Conservation (phyloP, 2,329 filamentous ascomycete genomes). For the Sclerotinia minor region DNA sequence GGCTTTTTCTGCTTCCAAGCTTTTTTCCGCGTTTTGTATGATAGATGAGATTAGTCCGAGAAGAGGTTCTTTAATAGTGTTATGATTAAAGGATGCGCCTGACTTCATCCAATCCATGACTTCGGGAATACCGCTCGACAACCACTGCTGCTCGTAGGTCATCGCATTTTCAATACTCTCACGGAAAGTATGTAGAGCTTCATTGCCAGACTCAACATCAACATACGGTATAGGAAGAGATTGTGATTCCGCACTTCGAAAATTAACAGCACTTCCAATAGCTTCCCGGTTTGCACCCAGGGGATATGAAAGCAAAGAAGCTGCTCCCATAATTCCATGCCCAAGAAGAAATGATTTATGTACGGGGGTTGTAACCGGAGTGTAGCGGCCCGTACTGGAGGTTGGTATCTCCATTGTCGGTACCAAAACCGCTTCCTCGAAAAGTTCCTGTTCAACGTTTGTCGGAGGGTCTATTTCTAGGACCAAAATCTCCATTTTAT, state of each 20-base stretch:
- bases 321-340: conserved; percentile 68
- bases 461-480: conserved; percentile 54
- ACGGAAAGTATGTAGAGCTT: conserved; percentile 67
- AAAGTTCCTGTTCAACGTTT: conserved; percentile 45
- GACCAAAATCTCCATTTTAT: conserved; percentile 65
- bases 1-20: conserved; percentile 53
- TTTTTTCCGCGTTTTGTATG: conserved; percentile 54
- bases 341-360: conserved; percentile 77
- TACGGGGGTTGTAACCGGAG: conserved; percentile 75
- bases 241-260: conserved; percentile 46
- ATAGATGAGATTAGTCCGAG: conserved; percentile 67
- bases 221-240: conserved; percentile 55
- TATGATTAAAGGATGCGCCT: conserved; percentile 45
- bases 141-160: conserved; percentile 74
- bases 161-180: conserved; percentile 68
- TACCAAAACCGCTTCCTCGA: conserved; percentile 70
- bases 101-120: conserved; percentile 66
- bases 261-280: conserved; percentile 59
- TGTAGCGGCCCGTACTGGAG: conserved; percentile 62
- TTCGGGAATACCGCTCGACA: conserved; percentile 65
- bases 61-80: conserved; percentile 64
- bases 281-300: conserved; percentile 42
- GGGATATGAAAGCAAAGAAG: conserved; percentile 51
- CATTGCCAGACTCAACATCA: conserved; percentile 61
- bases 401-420: conserved; percentile 70